Base-by-base conservation (phyloP, 768 basidiomycete genomes). In the Tricholoma flavovirens region DNA sequence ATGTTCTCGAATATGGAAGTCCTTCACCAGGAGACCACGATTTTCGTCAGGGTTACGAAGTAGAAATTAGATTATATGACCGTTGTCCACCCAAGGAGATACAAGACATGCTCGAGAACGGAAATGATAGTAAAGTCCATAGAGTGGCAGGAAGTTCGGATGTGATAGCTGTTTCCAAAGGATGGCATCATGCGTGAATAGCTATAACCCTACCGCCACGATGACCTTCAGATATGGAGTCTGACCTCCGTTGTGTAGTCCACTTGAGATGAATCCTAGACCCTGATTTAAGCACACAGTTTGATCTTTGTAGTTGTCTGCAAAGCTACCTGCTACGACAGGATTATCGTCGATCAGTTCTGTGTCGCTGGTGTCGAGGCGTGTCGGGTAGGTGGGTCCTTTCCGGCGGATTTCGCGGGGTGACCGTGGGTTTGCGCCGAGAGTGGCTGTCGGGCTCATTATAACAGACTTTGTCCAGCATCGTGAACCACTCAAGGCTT, bases 1-100 rank as follows among this genome's bases (percentile, higher is more conserved):
- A 30, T 17, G 1, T 30, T 50, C 30, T 32, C 8, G 10, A 32
- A 15, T 21, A 46, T 60, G 9, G 21, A 12, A 53, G 19, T 38
- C 32, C 38, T 67, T 66, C 58, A 76, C 75, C 60, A 75, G 57
- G 22, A 57, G 59, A 29, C 66, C 55, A 51, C 70, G 63, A 55
- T 64, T 59, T 42, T 58, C 63, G 3, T 46, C 11, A 8, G 67
- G 62, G n/a, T 69, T 60, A 14, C 4, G 3, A 43, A 55, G 35
- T 36, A 76, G 64, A 61, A 70, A 76, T 2, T 62, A 43, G 24
- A 32, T 56, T 5, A 76, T 56, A n/a, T 69, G 66, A 65, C 61
- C 61, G 40, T 62, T 57, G 29, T 46, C 42, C 5, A 58, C 56
- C 61, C 56, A 59, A 15, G 46, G 75, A 5, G 75, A 75, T 36